These are phyloP conservation scores for Candida quercuum DNA, from an alignment of 805 yeast species.

Conservation along the genomic window DNA sequence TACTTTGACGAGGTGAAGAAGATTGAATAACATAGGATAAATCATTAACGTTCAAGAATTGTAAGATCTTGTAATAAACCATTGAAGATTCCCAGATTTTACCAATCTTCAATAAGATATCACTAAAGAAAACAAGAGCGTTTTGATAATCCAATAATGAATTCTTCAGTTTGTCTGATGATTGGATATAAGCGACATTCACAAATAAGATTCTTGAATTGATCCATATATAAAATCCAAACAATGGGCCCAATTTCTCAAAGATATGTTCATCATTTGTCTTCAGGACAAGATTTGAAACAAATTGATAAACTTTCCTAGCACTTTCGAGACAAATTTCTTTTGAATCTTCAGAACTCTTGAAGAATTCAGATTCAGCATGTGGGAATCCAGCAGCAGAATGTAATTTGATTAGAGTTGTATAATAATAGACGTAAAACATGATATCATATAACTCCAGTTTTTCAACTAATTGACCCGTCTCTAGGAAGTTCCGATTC, in stretches of 20 bases:
- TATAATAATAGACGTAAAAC: constrained; percentile 18
- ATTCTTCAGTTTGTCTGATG: constrained; percentile 1
- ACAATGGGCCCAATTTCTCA: constrained; percentile 26
- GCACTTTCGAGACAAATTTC: constrained; percentile 18
- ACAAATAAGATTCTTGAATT: constrained; percentile 28
- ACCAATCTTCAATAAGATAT: constrained; percentile 19
- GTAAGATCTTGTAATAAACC: constrained; percentile 24
- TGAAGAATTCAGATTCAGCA: constrained; percentile 18
- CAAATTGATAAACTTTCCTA: constrained; percentile 14
- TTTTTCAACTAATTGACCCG: constrained; percentile 5
- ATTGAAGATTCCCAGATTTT: constrained; percentile 24
- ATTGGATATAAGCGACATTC: constrained; percentile 17
- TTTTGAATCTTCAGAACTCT: constrained; percentile 19
- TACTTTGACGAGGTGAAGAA: not conserved
- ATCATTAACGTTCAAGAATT: constrained; percentile 21
- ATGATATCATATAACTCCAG: constrained; percentile 14
- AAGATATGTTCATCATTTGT: constrained; percentile 12
- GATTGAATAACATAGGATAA: constrained; percentile 13
- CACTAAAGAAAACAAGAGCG: constrained; percentile 11
- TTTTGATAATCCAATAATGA: constrained; percentile 8
- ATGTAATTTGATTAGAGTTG: constrained; percentile 18
- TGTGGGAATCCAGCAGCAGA: constrained; percentile 21
- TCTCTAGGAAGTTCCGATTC: constrained; percentile 10
- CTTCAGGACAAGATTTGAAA: constrained; percentile 4
- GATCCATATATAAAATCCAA: constrained; percentile 29